Conservation (phyloP, 441 rosid genomes). For the Erodium moschatum region DNA sequence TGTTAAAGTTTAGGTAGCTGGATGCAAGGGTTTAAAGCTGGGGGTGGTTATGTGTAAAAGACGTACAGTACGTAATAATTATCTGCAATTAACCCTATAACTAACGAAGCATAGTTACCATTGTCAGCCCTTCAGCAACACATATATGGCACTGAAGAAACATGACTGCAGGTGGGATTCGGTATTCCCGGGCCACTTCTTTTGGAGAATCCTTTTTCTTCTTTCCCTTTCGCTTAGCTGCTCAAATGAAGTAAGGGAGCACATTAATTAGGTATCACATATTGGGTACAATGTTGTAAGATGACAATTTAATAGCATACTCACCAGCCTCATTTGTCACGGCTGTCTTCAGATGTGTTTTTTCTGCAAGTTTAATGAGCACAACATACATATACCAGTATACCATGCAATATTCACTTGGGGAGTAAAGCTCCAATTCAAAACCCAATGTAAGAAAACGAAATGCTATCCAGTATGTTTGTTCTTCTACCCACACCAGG, state of each 20-base stretch:
- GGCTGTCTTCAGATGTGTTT: constrained; percentile 54
- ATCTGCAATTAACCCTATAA: too few relatives aligned
- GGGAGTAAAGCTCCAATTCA: constrained; percentile 86
- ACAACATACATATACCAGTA: constrained; percentile 80
- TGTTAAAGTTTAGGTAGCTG: too few relatives aligned
- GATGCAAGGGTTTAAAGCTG: too few relatives aligned
- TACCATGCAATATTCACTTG: constrained; percentile 85
- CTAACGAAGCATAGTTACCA: constrained; percentile 35
- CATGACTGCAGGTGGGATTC: constrained; percentile 55
- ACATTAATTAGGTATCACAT: constrained; percentile 12
- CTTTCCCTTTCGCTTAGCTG: constrained; percentile 80
- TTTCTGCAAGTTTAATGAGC: constrained; percentile 73
- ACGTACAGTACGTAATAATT: too few relatives aligned
- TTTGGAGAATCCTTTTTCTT: constrained; percentile 58
- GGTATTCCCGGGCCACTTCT: constrained; percentile 52
- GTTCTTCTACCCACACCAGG: constrained; percentile 86
- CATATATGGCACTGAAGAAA: constrained; percentile 76
- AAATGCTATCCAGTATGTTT: constrained; percentile 83
- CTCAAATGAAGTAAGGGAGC: constrained; percentile 18
- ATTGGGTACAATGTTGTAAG: neutral
- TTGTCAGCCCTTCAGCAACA: constrained; percentile 82
- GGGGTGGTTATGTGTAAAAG: too few relatives aligned
- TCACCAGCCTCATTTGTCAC: constrained; percentile 37
- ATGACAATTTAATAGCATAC: constrained; percentile 12
- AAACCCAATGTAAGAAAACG: constrained; percentile 85